Evolutionary conservation across 306 rosid species (phyloP), one percentile per base, ranked within the genome.

Genomic region (Malus domestica): DNA sequence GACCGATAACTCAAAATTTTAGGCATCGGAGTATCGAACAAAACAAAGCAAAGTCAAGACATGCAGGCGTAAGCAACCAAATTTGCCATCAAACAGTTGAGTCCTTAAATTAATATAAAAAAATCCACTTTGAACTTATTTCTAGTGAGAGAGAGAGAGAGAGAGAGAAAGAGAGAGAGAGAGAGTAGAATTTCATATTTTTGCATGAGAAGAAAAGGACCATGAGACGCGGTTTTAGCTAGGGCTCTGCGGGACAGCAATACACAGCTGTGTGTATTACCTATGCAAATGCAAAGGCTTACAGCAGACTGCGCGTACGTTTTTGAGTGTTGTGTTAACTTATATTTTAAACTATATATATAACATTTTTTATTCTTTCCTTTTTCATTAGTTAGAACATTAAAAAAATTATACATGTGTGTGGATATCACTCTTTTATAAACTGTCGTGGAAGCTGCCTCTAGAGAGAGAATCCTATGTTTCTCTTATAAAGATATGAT

Each of bases 191-290:
- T 61, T 61, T 51, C 55, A 63, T 30, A 29, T 16, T 29, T 61
- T 76, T 86, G 83, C 85, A 83, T 80, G 86, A 77, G 59, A 10
- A 61, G 68, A n/a, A 72, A 86, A 76, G 76, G 78, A 64, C 83
- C 85, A 76, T 71, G 61, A 65, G 49, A 93, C 97, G 97, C 98
- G 98, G 85, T 89, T 91, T 93, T 70, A 68, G 20, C 55, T 15
- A 15, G 87, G 82, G 80, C 79, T 81, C 76, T 84, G 90, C 85
- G 76, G 66, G 88, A 77, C 96, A 93, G 98, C 84, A 33, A 79
- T 84, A 80, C 80, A 83, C 97, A 93, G 96, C 98, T 91, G 98
- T 88, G 79, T 7, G 60, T 30, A 38, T 67, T 38, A 75, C 27
- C 45, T 35, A 72, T 74, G 51, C 86, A 72, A 80, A 35, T 57